Evolutionary conservation across 495 filamentous ascomycete genomes (phyloP).

Genomic region (Penicillium ucsense): DNA sequence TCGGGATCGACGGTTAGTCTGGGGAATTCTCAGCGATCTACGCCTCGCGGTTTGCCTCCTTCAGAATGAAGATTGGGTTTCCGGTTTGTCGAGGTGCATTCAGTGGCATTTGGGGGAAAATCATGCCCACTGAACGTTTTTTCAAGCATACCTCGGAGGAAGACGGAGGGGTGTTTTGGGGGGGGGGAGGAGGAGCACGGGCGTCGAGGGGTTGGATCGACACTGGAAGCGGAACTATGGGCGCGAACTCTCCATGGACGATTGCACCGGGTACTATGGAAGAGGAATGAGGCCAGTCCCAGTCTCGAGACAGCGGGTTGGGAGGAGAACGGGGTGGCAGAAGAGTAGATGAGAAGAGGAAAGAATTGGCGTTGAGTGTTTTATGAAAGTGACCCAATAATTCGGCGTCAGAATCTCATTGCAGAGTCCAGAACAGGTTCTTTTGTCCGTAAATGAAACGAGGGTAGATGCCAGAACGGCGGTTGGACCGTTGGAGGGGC

Average conservation of each 20-base stretch:
- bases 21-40: too few relatives aligned
- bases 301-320: background rate
- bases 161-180: background rate
- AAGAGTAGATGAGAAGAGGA: background rate
- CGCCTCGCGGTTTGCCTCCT: too few relatives aligned
- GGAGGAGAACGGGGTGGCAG: too few relatives aligned
- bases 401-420: too few relatives aligned
- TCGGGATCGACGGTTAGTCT: too few relatives aligned
- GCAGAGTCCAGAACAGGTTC: too few relatives aligned
- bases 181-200: background rate
- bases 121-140: too few relatives aligned
- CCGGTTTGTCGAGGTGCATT: too few relatives aligned
- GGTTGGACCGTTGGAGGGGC: slow-evolving; percentile 12
- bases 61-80: too few relatives aligned
- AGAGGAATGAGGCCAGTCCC: background rate
- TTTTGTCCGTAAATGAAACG: background rate
- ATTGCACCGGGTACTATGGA: background rate
- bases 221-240: slow-evolving; percentile 6
- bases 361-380: background rate
- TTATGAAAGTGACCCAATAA: too few relatives aligned
- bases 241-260: slow-evolving; percentile 17
- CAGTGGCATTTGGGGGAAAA: too few relatives aligned
- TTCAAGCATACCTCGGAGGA: slow-evolving; percentile 11
- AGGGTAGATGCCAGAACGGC: slow-evolving; percentile 4
- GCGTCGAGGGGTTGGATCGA: slow-evolving; percentile 8